A percentile compares a stretch with the other conserved stretches of the same genome.
These are phyloP conservation scores for Hemisphaericaspora subhashii DNA, from an alignment of 1,139 yeast genomes.

Conservation along the genomic window DNA sequence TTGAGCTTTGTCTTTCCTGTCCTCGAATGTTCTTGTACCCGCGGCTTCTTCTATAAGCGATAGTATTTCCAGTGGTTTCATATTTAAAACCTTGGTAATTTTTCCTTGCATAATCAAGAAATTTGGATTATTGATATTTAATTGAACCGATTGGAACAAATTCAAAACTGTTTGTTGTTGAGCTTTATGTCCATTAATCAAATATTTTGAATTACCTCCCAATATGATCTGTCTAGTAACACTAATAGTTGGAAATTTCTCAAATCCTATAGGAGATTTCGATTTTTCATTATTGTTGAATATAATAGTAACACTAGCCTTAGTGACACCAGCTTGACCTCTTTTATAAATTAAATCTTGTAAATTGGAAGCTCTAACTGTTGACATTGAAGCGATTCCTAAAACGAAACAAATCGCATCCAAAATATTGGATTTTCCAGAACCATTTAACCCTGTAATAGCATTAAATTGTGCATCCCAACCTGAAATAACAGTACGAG, in stretches of 20 bases:
- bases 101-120: slow-evolving; percentile 98
- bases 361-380: slow-evolving; percentile 88
- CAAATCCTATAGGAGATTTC: slow-evolving; percentile 87
- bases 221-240: slow-evolving; percentile 89
- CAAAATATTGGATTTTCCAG: slow-evolving; percentile 92
- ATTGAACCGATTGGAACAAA: slow-evolving; percentile 89
- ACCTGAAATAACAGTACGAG: slow-evolving; percentile 90
- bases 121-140: slow-evolving; percentile 94
- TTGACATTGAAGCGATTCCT: slow-evolving; percentile 91
- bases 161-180: slow-evolving; percentile 92
- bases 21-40: slow-evolving; percentile 95
- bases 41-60: slow-evolving; percentile 97
- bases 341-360: slow-evolving; percentile 95
- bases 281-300: slow-evolving; percentile 80
- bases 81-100: slow-evolving; percentile 93
- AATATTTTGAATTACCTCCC: slow-evolving; percentile 90
- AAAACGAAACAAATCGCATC: slow-evolving; percentile 98
- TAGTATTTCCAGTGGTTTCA: slow-evolving; percentile 89
- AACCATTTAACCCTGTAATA: slow-evolving; percentile 95
- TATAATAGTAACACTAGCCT: slow-evolving; percentile 94
- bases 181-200: slow-evolving; percentile 95
- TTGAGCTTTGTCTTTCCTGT: slow-evolving; percentile 87
- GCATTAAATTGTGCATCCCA: slow-evolving; percentile 98
- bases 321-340: slow-evolving; percentile 97
- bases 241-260: slow-evolving; percentile 74